These are phyloP conservation scores for Pseudodiploospora longispora DNA, from an alignment of 2,329 filamentous ascomycete species.

Conservation along the genomic window DNA sequence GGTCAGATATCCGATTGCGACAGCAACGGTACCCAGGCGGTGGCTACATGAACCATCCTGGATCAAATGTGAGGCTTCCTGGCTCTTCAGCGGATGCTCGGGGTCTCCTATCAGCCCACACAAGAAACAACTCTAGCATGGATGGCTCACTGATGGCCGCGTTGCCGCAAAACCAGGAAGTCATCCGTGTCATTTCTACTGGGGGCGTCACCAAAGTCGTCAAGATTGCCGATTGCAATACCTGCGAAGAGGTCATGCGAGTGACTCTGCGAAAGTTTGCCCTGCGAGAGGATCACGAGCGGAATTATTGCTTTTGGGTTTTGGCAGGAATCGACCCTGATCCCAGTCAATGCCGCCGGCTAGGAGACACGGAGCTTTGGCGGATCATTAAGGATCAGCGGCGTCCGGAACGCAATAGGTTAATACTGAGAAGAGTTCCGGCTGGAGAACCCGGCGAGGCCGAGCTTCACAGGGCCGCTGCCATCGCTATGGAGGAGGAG, in stretches of 20 bases:
- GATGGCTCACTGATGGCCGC: slow-evolving; percentile 82
- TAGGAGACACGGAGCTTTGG: slow-evolving; percentile 83
- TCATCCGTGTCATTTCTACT: slow-evolving; percentile 89
- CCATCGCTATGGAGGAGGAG: slow-evolving; percentile 81
- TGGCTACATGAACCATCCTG: slow-evolving; percentile 35
- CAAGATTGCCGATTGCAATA: slow-evolving; percentile 85
- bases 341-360: slow-evolving; percentile 68
- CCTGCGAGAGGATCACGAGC: slow-evolving; percentile 80
- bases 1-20: slow-evolving; percentile 13
- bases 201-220: slow-evolving; percentile 88
- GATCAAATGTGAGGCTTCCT: slow-evolving; percentile 37
- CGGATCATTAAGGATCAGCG: slow-evolving; percentile 82
- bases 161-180: slow-evolving; percentile 74
- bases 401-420: slow-evolving; percentile 76
- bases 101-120: slow-evolving; percentile 58
- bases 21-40: slow-evolving; percentile 50
- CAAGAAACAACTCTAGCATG: slow-evolving; percentile 73
- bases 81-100: slow-evolving; percentile 58
- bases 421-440: slow-evolving; percentile 90
- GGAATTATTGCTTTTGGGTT: slow-evolving; percentile 96
- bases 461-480: slow-evolving; percentile 79
- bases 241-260: slow-evolving; percentile 85
- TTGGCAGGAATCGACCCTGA: slow-evolving; percentile 79
- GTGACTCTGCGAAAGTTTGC: slow-evolving; percentile 83
- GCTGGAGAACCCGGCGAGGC: slow-evolving; percentile 80